A percentile compares a stretch with the other conserved stretches of the same genome.
These are phyloP conservation scores for Zasmidium angulare DNA, from an alignment of 2,329 filamentous ascomycete genomes.

Conservation along the genomic window DNA sequence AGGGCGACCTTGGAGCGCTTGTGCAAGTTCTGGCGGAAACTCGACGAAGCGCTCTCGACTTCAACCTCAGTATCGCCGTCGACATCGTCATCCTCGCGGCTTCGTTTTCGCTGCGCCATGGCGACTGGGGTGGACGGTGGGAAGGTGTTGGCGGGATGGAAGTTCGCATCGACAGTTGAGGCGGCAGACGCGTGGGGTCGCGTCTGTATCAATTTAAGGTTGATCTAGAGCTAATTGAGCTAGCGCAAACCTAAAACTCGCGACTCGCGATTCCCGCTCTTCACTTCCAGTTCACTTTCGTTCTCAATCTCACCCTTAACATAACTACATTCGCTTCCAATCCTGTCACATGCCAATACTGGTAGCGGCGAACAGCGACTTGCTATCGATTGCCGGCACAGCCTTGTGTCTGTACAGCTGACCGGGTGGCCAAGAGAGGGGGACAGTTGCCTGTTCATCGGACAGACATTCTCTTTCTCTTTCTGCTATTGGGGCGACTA, in stretches of 20 bases:
- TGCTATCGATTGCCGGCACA: too few relatives aligned
- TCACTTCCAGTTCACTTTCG: background rate
- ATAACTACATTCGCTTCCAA: background rate
- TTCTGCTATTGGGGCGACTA: too few relatives aligned
- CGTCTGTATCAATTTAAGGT: background rate
- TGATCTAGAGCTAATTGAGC: background rate
- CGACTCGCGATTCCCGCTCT: background rate
- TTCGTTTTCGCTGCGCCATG: slow-evolving; percentile 29
- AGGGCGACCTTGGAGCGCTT: slow-evolving; percentile 33
- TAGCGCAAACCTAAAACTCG: too few relatives aligned
- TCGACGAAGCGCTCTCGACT: slow-evolving; percentile 31
- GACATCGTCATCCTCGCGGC: slow-evolving; percentile 22
- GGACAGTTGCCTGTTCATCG: too few relatives aligned
- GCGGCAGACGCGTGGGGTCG: background rate
- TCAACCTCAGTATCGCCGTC: slow-evolving; percentile 25
- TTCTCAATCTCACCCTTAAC: background rate
- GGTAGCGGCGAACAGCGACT: too few relatives aligned
- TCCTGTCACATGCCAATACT: too few relatives aligned
- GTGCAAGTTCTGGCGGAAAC: slow-evolving; percentile 25
- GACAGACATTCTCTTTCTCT: too few relatives aligned
- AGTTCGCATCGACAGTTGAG: background rate
- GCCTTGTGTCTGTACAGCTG: too few relatives aligned
- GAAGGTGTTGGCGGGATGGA: slow-evolving; percentile 2
- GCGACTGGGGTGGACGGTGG: slow-evolving; percentile 1
- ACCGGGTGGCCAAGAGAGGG: too few relatives aligned